Percentiles rank a stretch among this genome's conserved stretches.
Conservation (phyloP, 805 yeast genomes). For the Ogataea neopini region DNA sequence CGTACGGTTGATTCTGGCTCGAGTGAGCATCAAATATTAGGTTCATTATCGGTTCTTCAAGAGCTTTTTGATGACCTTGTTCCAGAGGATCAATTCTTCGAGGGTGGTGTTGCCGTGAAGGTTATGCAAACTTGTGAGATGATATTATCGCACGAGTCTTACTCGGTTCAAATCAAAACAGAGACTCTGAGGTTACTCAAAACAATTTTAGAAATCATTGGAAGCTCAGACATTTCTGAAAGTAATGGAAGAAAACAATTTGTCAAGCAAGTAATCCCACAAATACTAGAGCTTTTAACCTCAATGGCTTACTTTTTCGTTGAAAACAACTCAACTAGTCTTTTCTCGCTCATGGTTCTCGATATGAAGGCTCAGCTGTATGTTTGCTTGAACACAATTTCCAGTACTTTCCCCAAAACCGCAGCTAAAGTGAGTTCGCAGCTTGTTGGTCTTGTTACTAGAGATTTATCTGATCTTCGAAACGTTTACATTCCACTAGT, state of each 20-base stretch:
- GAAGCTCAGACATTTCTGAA: constrained; percentile 48
- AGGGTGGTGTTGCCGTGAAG: constrained; percentile 61
- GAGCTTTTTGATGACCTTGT: constrained; percentile 87
- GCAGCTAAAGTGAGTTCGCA: constrained; percentile 14
- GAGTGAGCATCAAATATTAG: constrained; percentile 42
- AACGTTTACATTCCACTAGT: constrained; percentile 23
- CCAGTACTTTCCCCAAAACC: constrained; percentile 27
- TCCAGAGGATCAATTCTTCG: constrained; percentile 84
- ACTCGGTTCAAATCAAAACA: constrained; percentile 41
- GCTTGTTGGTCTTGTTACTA: constrained; percentile 16
- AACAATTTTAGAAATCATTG: constrained; percentile 53
- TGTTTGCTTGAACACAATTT: constrained; percentile 27
- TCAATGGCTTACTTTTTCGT: constrained; percentile 13
- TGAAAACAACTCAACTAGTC: constrained; percentile 2
- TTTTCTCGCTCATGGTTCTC: constrained; percentile 21
- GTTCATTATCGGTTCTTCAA: constrained; percentile 59
- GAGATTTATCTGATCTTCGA: constrained; percentile 24
- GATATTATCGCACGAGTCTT: constrained; percentile 34
- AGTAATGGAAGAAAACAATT: constrained; percentile 39
- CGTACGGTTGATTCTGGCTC: constrained; percentile 31
- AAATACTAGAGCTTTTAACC: constrained; percentile 28
- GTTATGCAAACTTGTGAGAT: constrained; percentile 52
- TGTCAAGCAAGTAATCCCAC: constrained; percentile 34
- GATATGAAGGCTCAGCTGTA: constrained; percentile 33
- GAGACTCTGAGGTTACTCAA: constrained; percentile 54